These are phyloP conservation scores for Saccharomycopsis lassenensis DNA, from an alignment of 805 yeast species.

Conservation along the genomic window DNA sequence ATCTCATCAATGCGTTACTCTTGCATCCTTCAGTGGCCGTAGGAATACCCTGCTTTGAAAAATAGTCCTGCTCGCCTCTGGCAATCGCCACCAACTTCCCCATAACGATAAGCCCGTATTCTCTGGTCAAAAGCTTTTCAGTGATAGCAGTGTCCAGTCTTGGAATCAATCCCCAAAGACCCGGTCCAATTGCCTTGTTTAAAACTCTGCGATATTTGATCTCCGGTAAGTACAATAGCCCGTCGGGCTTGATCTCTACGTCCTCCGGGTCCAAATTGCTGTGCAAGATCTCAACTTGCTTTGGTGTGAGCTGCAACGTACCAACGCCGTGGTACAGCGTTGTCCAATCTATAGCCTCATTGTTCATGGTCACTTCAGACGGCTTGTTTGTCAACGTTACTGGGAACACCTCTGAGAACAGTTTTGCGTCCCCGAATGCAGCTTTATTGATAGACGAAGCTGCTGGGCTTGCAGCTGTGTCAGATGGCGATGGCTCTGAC, in stretches of 20 bases:
- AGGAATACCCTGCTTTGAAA: slow-evolving; percentile 74
- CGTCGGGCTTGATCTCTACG: slow-evolving; percentile 93
- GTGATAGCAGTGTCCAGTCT: slow-evolving; percentile 76
- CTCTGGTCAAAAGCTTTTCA: slow-evolving; percentile 68
- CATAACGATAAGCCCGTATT: slow-evolving; percentile 76
- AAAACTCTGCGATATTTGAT: slow-evolving; percentile 87
- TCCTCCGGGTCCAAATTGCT: slow-evolving; percentile 58
- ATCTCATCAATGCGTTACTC: slow-evolving; percentile 92
- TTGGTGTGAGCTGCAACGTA: slow-evolving; percentile 55
- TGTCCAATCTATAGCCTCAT: slow-evolving; percentile 67
- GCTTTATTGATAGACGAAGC: too few species aligned
- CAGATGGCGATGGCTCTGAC: too few species aligned
- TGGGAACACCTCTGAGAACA: too few species aligned
- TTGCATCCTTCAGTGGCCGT: slow-evolving; percentile 97
- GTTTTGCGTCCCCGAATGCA: too few species aligned
- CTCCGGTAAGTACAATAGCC: slow-evolving; percentile 83
- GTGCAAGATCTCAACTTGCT: slow-evolving; percentile 47
- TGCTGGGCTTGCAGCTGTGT: too few species aligned
- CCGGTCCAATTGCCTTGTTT: slow-evolving; percentile 92
- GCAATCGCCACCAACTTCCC: slow-evolving; percentile 88
- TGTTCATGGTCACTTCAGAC: too few species aligned
- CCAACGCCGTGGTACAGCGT: slow-evolving; percentile 84
- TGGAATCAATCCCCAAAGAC: slow-evolving; percentile 98
- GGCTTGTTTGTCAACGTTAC: too few species aligned
- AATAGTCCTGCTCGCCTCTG: slow-evolving; percentile 92